Evolutionary conservation across 2,329 filamentous ascomycete genomes (phyloP).

Genomic region (Curvularia verruculosa): DNA sequence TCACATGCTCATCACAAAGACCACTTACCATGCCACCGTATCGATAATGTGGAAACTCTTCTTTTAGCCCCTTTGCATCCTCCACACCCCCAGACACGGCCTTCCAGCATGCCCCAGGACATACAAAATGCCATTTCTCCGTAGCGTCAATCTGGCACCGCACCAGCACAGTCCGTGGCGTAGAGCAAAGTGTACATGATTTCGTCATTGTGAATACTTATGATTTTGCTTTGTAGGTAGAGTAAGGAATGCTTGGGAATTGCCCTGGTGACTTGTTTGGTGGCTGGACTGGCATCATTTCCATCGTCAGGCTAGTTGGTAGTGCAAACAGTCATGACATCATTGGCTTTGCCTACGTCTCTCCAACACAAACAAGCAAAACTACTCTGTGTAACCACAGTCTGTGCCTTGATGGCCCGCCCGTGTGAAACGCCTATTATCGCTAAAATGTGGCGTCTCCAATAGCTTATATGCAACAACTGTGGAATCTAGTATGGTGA

Average conservation of each 20-base stretch:
- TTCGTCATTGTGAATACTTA: slow-evolving; percentile 35
- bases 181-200: slow-evolving; percentile 51
- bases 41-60: slow-evolving; percentile 26
- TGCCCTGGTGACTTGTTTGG: background rate
- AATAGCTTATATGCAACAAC: background rate
- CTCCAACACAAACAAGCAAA: background rate
- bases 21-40: slow-evolving; percentile 43
- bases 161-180: slow-evolving; percentile 48
- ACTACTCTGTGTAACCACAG: background rate
- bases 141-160: slow-evolving; percentile 53
- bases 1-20: background rate
- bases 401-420: background rate
- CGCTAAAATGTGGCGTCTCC: too few species aligned
- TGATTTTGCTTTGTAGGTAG: background rate
- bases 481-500: background rate
- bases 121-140: slow-evolving; percentile 53
- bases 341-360: slow-evolving; percentile 6
- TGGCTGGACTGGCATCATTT: background rate
- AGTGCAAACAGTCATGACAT: slow-evolving; percentile 15
- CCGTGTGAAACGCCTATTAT: too few species aligned
- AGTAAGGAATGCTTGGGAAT: background rate
- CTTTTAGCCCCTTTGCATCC: slow-evolving; percentile 42
- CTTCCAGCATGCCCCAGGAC: slow-evolving; percentile 53
- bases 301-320: background rate
- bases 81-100: slow-evolving; percentile 52